These are phyloP conservation scores for Entoloma clypeatum DNA, from an alignment of 1,284 basidiomycete genomes.

Conservation along the genomic window DNA sequence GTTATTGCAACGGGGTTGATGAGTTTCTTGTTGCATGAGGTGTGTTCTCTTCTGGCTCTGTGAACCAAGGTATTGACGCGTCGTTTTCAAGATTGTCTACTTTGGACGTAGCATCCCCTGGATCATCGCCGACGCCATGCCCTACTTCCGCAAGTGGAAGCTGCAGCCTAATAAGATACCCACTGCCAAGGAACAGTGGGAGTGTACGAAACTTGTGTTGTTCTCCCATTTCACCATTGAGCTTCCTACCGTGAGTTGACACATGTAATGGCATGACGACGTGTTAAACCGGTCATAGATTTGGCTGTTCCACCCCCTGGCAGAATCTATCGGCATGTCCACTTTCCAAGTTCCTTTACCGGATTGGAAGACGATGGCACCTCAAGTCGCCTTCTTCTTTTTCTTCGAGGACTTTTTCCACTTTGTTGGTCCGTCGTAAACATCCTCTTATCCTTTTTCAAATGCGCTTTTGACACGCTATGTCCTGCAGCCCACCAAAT, in stretches of 20 bases:
- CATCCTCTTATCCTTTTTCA: neutral
- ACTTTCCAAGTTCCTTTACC: constrained; percentile 96
- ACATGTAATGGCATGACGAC: neutral
- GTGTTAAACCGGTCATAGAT: constrained; percentile 52
- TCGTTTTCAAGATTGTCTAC: constrained; percentile 76
- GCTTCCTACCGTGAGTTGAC: constrained; percentile 71
- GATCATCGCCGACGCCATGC: constrained; percentile 93
- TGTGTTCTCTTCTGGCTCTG: constrained; percentile 46
- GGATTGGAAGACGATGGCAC: constrained; percentile 59
- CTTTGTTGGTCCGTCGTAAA: constrained; percentile 53
- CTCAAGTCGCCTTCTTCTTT: constrained; percentile 90
- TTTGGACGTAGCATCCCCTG: constrained; percentile 95
- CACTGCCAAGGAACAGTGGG: constrained; percentile 84
- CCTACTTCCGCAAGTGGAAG: constrained; percentile 95
- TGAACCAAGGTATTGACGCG: constrained; percentile 5
- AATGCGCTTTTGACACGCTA: constrained; percentile 10
- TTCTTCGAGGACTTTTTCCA: constrained; percentile 96
- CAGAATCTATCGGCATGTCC: constrained; percentile 85
- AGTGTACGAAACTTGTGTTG: constrained; percentile 93
- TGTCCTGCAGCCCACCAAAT: constrained; percentile 73
- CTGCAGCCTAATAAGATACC: constrained; percentile 87
- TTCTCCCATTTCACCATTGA: constrained; percentile 97
- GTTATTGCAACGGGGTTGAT: constrained; percentile 92
- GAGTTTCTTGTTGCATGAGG: constrained; percentile 94
- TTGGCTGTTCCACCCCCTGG: constrained; percentile 95